Evolutionary conservation across 164 flowering plant species (phyloP).

Genomic region (Nelumbo lutea): DNA sequence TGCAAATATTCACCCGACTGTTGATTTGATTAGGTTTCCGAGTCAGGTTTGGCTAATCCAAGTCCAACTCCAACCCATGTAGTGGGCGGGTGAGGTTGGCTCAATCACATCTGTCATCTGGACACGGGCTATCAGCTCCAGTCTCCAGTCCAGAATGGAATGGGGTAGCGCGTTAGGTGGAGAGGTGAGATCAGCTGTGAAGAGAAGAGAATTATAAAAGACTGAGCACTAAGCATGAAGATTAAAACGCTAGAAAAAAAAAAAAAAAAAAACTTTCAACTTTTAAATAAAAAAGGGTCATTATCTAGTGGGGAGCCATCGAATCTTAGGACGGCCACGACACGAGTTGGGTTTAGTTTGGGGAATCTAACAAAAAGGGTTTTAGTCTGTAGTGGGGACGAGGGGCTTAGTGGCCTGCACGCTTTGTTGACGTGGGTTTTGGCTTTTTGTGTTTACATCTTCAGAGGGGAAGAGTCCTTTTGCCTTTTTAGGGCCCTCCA

Average conservation of each 20-base stretch:
- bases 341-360: conserved; percentile 17
- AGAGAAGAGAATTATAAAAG: neutral
- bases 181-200: conserved; percentile 23
- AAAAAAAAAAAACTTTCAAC: neutral
- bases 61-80: too few species aligned
- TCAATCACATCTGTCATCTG: too few species aligned
- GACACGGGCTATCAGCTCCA: too few species aligned
- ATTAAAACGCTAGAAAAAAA: neutral
- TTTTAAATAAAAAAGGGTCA: conserved; percentile 17
- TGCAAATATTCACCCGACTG: too few species aligned
- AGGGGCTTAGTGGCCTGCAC: conserved; percentile 27
- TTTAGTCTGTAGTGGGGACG: conserved; percentile 6
- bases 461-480: too few species aligned
- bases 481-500: neutral
- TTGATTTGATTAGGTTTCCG: too few species aligned
- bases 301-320: conserved; percentile 27
- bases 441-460: neutral
- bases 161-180: conserved; percentile 27
- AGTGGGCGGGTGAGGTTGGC: too few species aligned
- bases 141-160: conserved; percentile 1
- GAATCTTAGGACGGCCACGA: conserved; percentile 60
- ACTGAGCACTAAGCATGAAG: neutral
- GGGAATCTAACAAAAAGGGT: conserved; percentile 26
- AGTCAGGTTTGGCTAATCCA: too few species aligned
- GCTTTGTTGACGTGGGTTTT: conserved; percentile 13